A percentile compares a stretch with the other conserved stretches of the same genome.
phyloP scores from a whole-genome alignment of 257 asterid genomes.

The Jacaranda mimosifolia region DNA sequence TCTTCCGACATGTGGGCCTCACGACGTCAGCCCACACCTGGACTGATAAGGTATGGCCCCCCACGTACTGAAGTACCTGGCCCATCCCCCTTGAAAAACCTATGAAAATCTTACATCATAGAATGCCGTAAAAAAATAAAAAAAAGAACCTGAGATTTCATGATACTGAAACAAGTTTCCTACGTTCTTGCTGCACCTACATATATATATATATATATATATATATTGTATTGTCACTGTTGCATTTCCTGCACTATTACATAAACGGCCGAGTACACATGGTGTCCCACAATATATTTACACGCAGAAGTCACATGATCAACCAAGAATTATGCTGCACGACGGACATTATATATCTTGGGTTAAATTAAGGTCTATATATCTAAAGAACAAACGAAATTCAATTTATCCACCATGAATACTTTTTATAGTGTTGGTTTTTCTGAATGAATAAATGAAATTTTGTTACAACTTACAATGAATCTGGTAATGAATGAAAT shows the following conservation, averaged over 20 bases:
- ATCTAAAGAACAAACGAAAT: neutral
- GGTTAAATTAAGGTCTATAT: neutral
- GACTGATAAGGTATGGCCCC: conserved; percentile 67
- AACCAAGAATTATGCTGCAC: neutral
- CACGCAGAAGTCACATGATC: conserved; percentile 9
- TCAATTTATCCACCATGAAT: neutral
- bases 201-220: too few species aligned
- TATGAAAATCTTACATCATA: neutral
- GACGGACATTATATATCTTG: neutral
- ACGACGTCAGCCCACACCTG: conserved; percentile 64
- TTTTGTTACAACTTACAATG: too few species aligned
- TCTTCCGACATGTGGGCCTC: conserved; percentile 62
- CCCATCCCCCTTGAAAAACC: conserved; percentile 40
- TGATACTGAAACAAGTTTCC: conserved; percentile 16
- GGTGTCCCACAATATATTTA: neutral
- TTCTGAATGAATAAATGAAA: too few species aligned
- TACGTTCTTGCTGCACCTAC: neutral
- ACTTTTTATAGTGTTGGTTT: neutral
- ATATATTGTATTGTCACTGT: conserved; percentile 11
- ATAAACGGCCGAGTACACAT: neutral
- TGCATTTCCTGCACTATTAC: conserved; percentile 22
- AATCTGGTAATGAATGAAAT: neutral
- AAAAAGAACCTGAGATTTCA: neutral
- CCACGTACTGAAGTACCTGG: conserved; percentile 47
- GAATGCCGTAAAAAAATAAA: neutral